Evolutionary conservation across 176 grass and related monocot species (phyloP).

Genomic region (Aegilops longissima): DNA sequence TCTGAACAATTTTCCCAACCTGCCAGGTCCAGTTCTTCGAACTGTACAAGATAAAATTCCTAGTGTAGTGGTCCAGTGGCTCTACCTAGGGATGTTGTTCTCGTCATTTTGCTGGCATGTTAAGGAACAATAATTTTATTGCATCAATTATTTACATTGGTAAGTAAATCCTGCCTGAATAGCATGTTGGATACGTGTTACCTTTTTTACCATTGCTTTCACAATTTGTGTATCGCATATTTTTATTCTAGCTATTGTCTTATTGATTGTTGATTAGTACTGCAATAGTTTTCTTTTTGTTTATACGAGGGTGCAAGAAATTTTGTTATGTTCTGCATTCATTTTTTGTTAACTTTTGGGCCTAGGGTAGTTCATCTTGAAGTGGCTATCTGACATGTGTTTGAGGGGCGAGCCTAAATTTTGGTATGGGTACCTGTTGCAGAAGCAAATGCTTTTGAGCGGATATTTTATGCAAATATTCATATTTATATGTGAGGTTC

Average conservation of each 20-base stretch:
- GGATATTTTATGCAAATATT: constrained; percentile 42
- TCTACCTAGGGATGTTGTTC: too few species aligned
- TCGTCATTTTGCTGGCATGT: too few species aligned
- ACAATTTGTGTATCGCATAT: neutral
- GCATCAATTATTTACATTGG: too few species aligned
- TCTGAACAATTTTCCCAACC: too few species aligned
- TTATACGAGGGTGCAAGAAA: neutral
- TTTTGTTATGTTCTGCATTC: neutral
- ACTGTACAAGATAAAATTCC: too few species aligned
- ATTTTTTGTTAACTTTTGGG: neutral
- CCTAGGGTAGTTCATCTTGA: constrained; percentile 16
- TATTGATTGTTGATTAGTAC: neutral
- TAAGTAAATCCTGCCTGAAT: too few species aligned
- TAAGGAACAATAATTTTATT: too few species aligned
- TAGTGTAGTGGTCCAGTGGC: too few species aligned
- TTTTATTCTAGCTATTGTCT: neutral
- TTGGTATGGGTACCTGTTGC: constrained; percentile 93
- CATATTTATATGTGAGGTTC: neutral
- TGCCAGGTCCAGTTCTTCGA: too few species aligned
- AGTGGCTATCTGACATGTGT: constrained; percentile 36
- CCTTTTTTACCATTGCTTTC: neutral
- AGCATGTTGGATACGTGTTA: too few species aligned
- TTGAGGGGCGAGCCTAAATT: constrained; percentile 87
- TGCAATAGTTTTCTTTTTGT: neutral
- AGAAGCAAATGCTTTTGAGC: constrained; percentile 79